Evolutionary conservation across 495 filamentous ascomycete species (phyloP).

Genomic region (Penicillium parvum): DNA sequence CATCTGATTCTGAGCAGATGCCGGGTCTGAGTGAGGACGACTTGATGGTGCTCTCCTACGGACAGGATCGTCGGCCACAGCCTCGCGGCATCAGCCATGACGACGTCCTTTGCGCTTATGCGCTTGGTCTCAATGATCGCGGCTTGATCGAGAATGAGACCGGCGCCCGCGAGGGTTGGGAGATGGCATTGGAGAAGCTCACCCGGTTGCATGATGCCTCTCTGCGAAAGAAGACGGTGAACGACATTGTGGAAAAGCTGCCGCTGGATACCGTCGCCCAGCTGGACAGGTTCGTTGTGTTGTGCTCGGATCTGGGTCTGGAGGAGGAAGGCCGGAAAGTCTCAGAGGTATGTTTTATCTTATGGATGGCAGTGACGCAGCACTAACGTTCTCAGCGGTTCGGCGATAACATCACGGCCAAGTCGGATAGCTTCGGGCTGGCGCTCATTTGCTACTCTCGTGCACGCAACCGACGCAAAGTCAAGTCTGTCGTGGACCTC

Average conservation of each 20-base stretch:
- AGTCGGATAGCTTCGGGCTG: conserved; percentile 69
- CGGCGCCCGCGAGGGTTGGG: conserved; percentile 67
- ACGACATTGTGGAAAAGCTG: conserved; percentile 58
- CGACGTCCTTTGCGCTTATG: conserved; percentile 69
- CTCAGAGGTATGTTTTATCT: conserved; percentile 59
- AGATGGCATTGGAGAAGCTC: conserved; percentile 73
- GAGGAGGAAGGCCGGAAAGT: conserved; percentile 64
- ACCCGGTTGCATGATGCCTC: conserved; percentile 63
- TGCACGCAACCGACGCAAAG: conserved; percentile 65
- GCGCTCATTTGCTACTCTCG: conserved; percentile 84
- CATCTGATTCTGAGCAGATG: conserved; percentile 22
- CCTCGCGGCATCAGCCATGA: conserved; percentile 49
- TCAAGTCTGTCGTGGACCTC: conserved; percentile 77
- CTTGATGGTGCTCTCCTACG: conserved; percentile 58
- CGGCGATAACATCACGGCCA: conserved; percentile 63
- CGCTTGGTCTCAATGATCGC: conserved; percentile 47
- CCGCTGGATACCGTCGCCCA: conserved; percentile 58
- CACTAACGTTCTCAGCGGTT: conserved; percentile 55
- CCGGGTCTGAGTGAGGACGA: conserved; percentile 53
- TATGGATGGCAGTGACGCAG: background rate
- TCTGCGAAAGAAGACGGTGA: conserved; percentile 63
- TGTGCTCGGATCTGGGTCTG: conserved; percentile 68
- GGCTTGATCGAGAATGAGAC: conserved; percentile 37
- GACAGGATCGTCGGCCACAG: conserved; percentile 24
- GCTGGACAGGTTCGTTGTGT: conserved; percentile 68